Evolutionary conservation across 495 filamentous ascomycete genomes (phyloP).

Genomic region (Hypoxylon cercidicola): DNA sequence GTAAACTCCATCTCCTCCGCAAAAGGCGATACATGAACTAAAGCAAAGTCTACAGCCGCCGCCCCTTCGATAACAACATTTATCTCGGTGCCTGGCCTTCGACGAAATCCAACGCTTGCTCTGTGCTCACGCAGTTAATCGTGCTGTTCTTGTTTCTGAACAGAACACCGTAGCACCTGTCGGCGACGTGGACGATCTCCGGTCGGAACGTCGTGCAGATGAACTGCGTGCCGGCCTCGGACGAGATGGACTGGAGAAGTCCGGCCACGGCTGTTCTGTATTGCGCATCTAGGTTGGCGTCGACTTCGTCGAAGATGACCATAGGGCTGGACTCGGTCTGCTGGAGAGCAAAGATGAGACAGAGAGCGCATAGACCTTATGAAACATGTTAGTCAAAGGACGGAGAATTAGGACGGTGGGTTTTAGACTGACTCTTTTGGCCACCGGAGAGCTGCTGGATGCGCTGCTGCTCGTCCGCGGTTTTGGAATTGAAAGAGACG

Average conservation of each 20-base stretch:
- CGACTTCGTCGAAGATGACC: conserved; percentile 99
- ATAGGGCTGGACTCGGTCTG: conserved; percentile 97
- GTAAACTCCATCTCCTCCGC: conserved; percentile 27
- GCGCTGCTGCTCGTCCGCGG: conserved; percentile 93
- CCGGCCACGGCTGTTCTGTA: conserved; percentile 94
- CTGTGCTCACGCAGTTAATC: conserved; percentile 86
- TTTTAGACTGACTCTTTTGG: conserved; percentile 82
- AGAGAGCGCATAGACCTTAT: conserved; percentile 89
- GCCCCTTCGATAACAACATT: background rate
- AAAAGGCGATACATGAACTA: conserved; percentile 24
- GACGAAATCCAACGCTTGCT: conserved; percentile 92
- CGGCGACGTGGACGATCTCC: conserved; percentile 93
- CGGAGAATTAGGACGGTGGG: background rate
- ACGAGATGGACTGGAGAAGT: conserved; percentile 82
- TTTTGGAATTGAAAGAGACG: conserved; percentile 97
- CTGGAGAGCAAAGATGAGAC: conserved; percentile 98
- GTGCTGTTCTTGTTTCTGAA: conserved; percentile 93
- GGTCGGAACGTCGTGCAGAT: conserved; percentile 96
- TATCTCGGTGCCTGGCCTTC: conserved; percentile 69
- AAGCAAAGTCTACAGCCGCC: background rate
- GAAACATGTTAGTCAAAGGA: conserved; percentile 36
- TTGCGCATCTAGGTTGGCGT: conserved; percentile 97
- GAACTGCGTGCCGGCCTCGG: conserved; percentile 70
- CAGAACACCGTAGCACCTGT: conserved; percentile 97
- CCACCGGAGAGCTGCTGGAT: conserved; percentile 97